A percentile compares a stretch with the other conserved stretches of the same genome.
Conservation (phyloP, 2,329 filamentous ascomycete species). For the Pestalotiopsis sp. region DNA sequence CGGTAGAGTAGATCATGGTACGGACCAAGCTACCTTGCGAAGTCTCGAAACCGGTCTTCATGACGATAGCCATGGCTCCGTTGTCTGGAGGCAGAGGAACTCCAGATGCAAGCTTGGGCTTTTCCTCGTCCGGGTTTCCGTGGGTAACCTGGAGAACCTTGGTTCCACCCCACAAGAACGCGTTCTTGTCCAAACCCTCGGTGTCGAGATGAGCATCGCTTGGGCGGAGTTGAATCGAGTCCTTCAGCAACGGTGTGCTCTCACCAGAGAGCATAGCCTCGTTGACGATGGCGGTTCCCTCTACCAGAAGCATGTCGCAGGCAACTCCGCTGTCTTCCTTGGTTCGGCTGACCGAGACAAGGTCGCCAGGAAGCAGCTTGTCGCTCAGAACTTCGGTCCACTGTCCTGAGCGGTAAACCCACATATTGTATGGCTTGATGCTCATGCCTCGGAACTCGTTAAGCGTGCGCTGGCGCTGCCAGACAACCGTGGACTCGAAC, state of each 20-base stretch:
- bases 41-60: constrained; percentile 98
- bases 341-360: constrained; percentile 88
- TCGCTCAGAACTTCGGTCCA: constrained; percentile 92
- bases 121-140: constrained; percentile 75
- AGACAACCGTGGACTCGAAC: constrained; percentile 98
- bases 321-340: constrained; percentile 97
- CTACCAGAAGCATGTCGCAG: constrained; percentile 93
- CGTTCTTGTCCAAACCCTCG: constrained; percentile 93
- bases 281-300: constrained; percentile 96
- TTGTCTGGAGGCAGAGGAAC: constrained; percentile 87
- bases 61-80: constrained; percentile 89
- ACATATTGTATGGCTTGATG: constrained; percentile 97
- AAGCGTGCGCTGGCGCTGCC: constrained; percentile 95
- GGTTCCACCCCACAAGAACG: constrained; percentile 95
- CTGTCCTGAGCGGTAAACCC: constrained; percentile 82
- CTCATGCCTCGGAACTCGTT: constrained; percentile 98
- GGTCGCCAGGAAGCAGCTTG: constrained; percentile 87
- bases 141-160: constrained; percentile 97
- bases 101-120: constrained; percentile 71
- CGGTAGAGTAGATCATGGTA: constrained; percentile 99
- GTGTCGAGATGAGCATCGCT: constrained; percentile 78
- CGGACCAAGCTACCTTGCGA: constrained; percentile 96
- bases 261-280: constrained; percentile 99
- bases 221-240: constrained; percentile 89
- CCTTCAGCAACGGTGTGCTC: constrained; percentile 94